These are phyloP conservation scores for Polytolypa hystricis DNA, from an alignment of 2,329 filamentous ascomycete genomes.

Conservation along the genomic window DNA sequence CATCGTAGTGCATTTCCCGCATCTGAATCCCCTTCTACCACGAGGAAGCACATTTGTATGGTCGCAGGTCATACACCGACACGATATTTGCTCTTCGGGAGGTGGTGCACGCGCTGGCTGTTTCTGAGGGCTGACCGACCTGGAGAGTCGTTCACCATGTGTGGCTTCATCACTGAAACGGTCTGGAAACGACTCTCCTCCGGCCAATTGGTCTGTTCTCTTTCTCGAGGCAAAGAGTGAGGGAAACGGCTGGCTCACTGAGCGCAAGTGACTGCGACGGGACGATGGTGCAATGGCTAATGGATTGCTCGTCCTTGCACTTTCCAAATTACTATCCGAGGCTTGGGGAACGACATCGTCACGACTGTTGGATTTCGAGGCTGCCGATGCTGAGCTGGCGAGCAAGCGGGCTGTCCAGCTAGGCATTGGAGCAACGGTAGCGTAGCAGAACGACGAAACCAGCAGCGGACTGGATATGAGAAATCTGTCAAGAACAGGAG, in stretches of 20 bases:
- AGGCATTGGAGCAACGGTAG: slow-evolving; percentile 12
- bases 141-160: not conserved
- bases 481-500: too few relatives aligned
- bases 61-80: slow-evolving; percentile 78
- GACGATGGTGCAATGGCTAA: not conserved
- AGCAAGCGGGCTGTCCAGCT: slow-evolving; percentile 10
- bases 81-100: slow-evolving; percentile 53
- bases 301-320: not conserved
- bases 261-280: slow-evolving; percentile 43
- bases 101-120: slow-evolving; percentile 22
- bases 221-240: slow-evolving; percentile 48
- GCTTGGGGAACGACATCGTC: slow-evolving; percentile 5
- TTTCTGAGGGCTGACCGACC: slow-evolving; percentile 31
- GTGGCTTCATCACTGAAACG: not conserved
- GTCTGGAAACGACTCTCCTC: not conserved
- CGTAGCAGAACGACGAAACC: too few relatives aligned
- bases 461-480: too few relatives aligned
- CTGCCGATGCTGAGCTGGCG: slow-evolving; percentile 7
- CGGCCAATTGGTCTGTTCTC: not conserved
- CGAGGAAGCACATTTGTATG: slow-evolving; percentile 69
- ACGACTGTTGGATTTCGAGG: slow-evolving; percentile 3
- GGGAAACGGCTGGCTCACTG: slow-evolving; percentile 70
- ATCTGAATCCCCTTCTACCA: slow-evolving; percentile 63
- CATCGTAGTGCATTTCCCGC: slow-evolving; percentile 72
- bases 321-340: not conserved